Percentiles rank a stretch among this genome's conserved stretches.
Evolutionary conservation across 352 stramenopile species (phyloP).

Genomic region (Phytophthora citrophthora): DNA sequence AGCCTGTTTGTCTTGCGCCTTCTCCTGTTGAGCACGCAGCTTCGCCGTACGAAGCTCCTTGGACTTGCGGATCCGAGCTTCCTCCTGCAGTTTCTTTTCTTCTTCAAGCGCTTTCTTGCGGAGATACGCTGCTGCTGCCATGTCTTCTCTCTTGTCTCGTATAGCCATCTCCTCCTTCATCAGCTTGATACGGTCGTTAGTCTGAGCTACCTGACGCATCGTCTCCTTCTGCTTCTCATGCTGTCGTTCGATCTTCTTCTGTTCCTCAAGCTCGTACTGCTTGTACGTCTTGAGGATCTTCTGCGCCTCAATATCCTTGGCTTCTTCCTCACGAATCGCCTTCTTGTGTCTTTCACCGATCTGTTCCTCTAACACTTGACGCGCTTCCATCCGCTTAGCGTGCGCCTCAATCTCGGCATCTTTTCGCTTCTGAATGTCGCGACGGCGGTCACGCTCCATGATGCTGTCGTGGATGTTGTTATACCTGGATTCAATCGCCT

Average conservation of each 20-base stretch:
- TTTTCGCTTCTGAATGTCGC: conserved; percentile 62
- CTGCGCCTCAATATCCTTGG: conserved; percentile 76
- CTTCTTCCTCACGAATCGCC: conserved; percentile 75
- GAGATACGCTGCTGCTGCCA: conserved; percentile 66
- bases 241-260: conserved; percentile 60
- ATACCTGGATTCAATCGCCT: conserved; percentile 59
- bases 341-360: conserved; percentile 74
- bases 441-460: conserved; percentile 71
- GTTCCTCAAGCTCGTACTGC: conserved; percentile 76
- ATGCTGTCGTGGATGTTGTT: conserved; percentile 74
- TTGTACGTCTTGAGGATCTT: conserved; percentile 87
- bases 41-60: conserved; percentile 80
- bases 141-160: conserved; percentile 71
- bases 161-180: conserved; percentile 62
- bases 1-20: conserved; percentile 78
- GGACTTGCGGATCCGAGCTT: conserved; percentile 64
- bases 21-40: conserved; percentile 80
- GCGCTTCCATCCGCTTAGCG: conserved; percentile 62
- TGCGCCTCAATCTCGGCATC: conserved; percentile 46
- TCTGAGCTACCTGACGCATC: conserved; percentile 56
- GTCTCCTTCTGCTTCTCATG: conserved; percentile 50
- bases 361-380: conserved; percentile 73
- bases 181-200: conserved; percentile 70
- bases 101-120: conserved; percentile 77
- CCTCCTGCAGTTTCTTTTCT: conserved; percentile 70